phyloP scores from a whole-genome alignment of 192 early-diverging fungal species.

The Obelidium mucronatum region DNA sequence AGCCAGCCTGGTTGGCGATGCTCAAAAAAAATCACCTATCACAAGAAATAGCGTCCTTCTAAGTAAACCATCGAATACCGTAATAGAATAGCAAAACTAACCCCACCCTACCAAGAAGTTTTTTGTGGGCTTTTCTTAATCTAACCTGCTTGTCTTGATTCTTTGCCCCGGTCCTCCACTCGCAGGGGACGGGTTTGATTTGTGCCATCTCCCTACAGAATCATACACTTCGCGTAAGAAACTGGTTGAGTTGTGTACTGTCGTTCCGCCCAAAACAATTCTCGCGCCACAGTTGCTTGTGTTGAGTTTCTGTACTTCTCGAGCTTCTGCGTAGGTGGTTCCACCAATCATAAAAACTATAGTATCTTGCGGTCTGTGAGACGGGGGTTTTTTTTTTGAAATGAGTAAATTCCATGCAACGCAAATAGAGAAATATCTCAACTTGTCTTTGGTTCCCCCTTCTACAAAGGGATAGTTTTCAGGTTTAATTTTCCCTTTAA shows the following conservation, averaged over 20 bases:
- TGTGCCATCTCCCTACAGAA: conserved; percentile 46
- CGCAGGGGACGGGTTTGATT: neutral
- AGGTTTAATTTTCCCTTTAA: conserved; percentile 84
- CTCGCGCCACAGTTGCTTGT: conserved; percentile 75
- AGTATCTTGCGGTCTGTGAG: conserved; percentile 84
- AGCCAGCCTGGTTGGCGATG: too few relatives aligned
- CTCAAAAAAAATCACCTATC: too few relatives aligned
- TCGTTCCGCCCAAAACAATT: conserved; percentile 91
- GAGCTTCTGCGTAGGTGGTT: conserved; percentile 91
- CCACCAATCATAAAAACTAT: conserved; percentile 97
- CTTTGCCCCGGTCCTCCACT: conserved; percentile 11
- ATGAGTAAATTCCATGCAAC: too few relatives aligned
- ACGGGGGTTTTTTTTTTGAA: neutral
- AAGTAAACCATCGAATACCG: too few relatives aligned
- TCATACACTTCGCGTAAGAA: conserved; percentile 52
- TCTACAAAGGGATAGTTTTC: conserved; percentile 82
- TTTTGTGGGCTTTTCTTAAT: neutral
- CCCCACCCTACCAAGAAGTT: neutral
- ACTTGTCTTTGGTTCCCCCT: conserved; percentile 58
- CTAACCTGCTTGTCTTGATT: conserved; percentile 35
- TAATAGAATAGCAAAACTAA: neutral
- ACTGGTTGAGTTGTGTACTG: conserved; percentile 77
- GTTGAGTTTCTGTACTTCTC: conserved; percentile 87
- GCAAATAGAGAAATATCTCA: conserved; percentile 1
- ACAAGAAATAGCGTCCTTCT: too few relatives aligned